phyloP scores from a whole-genome alignment of 352 stramenopile species.

The Achlya hypogyna region DNA sequence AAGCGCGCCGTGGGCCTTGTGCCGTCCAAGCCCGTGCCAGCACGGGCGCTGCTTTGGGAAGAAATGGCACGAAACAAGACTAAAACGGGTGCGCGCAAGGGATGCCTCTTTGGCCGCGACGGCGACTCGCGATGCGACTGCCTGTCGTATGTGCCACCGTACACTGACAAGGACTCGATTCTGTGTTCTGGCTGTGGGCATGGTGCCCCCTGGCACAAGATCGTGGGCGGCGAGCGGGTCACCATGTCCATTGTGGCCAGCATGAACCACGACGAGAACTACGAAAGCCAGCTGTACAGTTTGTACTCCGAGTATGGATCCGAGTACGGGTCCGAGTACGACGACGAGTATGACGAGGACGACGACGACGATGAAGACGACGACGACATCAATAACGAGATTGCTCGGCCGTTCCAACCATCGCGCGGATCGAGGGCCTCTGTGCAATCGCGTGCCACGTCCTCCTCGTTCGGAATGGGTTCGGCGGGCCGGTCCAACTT shows the following conservation, averaged over 20 bases:
- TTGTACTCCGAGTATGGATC: slow-evolving; percentile 18
- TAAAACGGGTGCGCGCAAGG: slow-evolving; percentile 36
- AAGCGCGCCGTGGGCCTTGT: slow-evolving; percentile 68
- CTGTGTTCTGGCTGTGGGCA: slow-evolving; percentile 64
- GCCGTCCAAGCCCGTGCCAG: slow-evolving; percentile 54
- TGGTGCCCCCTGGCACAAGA: slow-evolving; percentile 56
- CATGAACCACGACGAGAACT: slow-evolving; percentile 25
- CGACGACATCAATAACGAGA: slow-evolving; percentile 65
- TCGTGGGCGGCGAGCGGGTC: slow-evolving; percentile 21
- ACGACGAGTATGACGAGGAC: slow-evolving; percentile 41
- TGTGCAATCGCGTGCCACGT: neutral
- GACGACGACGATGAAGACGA: slow-evolving; percentile 66
- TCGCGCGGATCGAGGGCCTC: neutral
- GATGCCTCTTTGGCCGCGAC: slow-evolving; percentile 62
- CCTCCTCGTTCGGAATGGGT: slow-evolving; percentile 10
- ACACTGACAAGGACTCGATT: slow-evolving; percentile 31
- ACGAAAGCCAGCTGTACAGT: slow-evolving; percentile 25
- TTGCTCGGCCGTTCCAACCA: slow-evolving; percentile 38
- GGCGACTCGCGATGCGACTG: slow-evolving; percentile 46
- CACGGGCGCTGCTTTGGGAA: slow-evolving; percentile 71
- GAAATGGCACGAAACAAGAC: slow-evolving; percentile 46
- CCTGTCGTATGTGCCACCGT: slow-evolving; percentile 31
- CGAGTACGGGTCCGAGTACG: slow-evolving; percentile 17
- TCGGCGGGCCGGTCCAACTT: neutral
- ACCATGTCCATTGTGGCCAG: slow-evolving; percentile 22